These are phyloP conservation scores for Hymenochaete sp. DNA, from an alignment of 1,284 basidiomycete species.

Conservation along the genomic window DNA sequence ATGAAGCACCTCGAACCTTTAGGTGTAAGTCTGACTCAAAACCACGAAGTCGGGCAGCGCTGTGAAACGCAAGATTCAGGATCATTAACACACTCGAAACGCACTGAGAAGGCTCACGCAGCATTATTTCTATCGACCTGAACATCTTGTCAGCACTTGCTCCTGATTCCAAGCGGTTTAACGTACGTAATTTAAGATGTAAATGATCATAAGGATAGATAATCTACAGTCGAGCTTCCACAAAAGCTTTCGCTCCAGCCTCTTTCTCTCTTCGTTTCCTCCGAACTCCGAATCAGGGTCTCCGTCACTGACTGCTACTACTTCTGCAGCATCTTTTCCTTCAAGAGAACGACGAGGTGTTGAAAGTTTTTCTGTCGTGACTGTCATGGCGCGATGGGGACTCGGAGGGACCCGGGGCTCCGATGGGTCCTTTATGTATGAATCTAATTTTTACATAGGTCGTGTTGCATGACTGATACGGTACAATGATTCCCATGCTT, in stretches of 20 bases:
- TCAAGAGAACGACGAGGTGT: too few relatives aligned
- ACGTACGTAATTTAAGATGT: slow-evolving; percentile 47
- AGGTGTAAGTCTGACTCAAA: slow-evolving; percentile 63
- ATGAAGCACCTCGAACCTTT: slow-evolving; percentile 18
- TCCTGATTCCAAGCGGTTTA: slow-evolving; percentile 43
- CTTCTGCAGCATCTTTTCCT: slow-evolving; percentile 3
- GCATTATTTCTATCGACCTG: slow-evolving; percentile 64
- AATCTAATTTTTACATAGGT: too few relatives aligned
- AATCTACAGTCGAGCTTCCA: slow-evolving; percentile 42
- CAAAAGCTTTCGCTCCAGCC: slow-evolving; percentile 38
- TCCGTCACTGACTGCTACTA: neutral
- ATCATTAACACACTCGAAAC: neutral
- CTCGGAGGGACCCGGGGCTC: too few relatives aligned
- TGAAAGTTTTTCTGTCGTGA: too few relatives aligned
- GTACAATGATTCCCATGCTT: too few relatives aligned
- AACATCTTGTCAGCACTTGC: slow-evolving; percentile 12
- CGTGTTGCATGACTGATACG: too few relatives aligned
- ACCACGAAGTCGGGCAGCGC: slow-evolving; percentile 61
- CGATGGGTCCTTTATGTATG: too few relatives aligned
- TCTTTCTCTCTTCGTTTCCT: slow-evolving; percentile 33
- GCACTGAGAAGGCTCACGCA: slow-evolving; percentile 31
- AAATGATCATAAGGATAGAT: slow-evolving; percentile 44
- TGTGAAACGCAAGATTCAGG: slow-evolving; percentile 21
- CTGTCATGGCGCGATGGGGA: too few relatives aligned
- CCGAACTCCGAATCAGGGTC: slow-evolving; percentile 36